A percentile compares a stretch with the other conserved stretches of the same genome.
These are phyloP conservation scores for Avena atlantica DNA, from an alignment of 176 grass and related monocot genomes.

Conservation along the genomic window DNA sequence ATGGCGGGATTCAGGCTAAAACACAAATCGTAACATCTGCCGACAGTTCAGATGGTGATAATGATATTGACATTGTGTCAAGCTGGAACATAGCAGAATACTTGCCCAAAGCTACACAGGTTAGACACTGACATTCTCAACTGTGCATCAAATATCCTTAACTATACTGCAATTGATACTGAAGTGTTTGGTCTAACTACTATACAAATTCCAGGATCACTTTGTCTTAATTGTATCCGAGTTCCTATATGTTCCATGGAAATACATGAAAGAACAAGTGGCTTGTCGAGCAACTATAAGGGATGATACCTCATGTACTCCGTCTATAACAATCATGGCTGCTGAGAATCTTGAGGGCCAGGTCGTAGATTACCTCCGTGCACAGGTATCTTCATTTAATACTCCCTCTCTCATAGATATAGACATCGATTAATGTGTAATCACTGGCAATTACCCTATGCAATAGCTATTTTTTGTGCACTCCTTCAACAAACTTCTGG, in stretches of 20 bases:
- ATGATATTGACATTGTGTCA: constrained; percentile 84
- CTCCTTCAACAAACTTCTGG: background rate
- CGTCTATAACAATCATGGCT: constrained; percentile 84
- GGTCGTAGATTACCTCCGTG: constrained; percentile 65
- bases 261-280: constrained; percentile 86
- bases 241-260: constrained; percentile 93
- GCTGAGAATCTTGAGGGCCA: constrained; percentile 78
- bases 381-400: constrained; percentile 57
- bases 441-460: background rate
- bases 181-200: constrained; percentile 18
- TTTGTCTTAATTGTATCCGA: constrained; percentile 91
- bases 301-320: constrained; percentile 82
- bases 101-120: constrained; percentile 86
- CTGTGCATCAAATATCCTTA: constrained; percentile 6
- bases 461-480: background rate
- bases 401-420: constrained; percentile 14
- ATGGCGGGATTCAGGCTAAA: constrained; percentile 92
- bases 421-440: background rate
- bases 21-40: constrained; percentile 35
- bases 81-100: constrained; percentile 96
- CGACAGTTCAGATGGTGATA: constrained; percentile 49
- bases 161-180: constrained; percentile 21
- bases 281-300: constrained; percentile 51
- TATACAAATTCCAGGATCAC: constrained; percentile 67
- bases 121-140: constrained; percentile 40